phyloP scores from a whole-genome alignment of 352 stramenopile genomes.

The Pythium brassicae region DNA sequence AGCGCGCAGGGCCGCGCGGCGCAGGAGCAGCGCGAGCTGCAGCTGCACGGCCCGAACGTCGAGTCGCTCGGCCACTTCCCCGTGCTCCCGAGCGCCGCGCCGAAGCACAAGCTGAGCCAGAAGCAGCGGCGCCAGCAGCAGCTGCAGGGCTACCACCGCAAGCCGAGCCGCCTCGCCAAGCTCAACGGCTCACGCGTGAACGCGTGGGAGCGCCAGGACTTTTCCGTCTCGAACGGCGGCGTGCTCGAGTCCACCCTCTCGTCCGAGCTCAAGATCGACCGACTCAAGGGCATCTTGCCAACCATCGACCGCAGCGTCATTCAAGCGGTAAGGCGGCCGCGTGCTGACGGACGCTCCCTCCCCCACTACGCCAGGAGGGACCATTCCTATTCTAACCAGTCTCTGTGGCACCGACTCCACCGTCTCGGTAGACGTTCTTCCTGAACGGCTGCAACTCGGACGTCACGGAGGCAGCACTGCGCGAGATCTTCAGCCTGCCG shows the following conservation, averaged over 20 bases:
- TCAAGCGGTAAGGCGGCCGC: slow-evolving; percentile 40
- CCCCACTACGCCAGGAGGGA: too few relatives aligned
- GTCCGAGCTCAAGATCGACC: slow-evolving; percentile 63
- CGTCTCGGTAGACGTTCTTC: slow-evolving; percentile 50
- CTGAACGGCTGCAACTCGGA: slow-evolving; percentile 62
- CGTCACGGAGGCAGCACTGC: slow-evolving; percentile 55
- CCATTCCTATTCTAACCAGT: too few relatives aligned
- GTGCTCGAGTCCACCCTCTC: slow-evolving; percentile 45
- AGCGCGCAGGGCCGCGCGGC: slow-evolving; percentile 19
- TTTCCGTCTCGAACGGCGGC: slow-evolving; percentile 6
- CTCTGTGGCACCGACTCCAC: too few relatives aligned
- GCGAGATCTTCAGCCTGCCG: slow-evolving; percentile 57
- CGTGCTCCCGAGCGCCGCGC: slow-evolving; percentile 31
- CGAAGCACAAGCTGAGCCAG: slow-evolving; percentile 25
- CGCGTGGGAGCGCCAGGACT: slow-evolving; percentile 28
- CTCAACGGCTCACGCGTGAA: slow-evolving; percentile 15
- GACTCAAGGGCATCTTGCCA: slow-evolving; percentile 52
- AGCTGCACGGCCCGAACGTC: slow-evolving; percentile 26
- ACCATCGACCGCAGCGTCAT: slow-evolving; percentile 49
- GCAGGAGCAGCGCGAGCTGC: slow-evolving; percentile 17
- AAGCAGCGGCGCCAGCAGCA: slow-evolving; percentile 14
- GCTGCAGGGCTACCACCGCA: slow-evolving; percentile 1
- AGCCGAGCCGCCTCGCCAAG: slow-evolving; percentile 8
- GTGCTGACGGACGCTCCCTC: too few relatives aligned
- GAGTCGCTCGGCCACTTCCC: slow-evolving; percentile 56